These are phyloP conservation scores for Eucalyptus cloeziana DNA, from an alignment of 345 rosid genomes.

Conservation along the genomic window DNA sequence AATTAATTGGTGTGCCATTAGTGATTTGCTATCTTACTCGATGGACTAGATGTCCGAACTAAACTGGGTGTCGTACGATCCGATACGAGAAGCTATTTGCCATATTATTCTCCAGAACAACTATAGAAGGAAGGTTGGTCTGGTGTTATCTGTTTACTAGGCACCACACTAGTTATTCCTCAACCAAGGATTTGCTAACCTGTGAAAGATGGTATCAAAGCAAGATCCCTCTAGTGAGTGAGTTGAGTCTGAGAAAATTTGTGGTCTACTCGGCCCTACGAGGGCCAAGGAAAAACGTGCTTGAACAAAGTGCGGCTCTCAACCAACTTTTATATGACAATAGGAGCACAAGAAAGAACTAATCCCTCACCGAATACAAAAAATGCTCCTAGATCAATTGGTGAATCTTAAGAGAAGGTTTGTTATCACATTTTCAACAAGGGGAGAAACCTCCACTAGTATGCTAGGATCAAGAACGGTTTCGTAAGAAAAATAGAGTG, in stretches of 20 bases:
- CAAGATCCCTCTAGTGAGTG: neutral
- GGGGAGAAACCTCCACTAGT: neutral
- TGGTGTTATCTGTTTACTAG: neutral
- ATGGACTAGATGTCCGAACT: neutral
- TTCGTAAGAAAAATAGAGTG: neutral
- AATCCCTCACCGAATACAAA: neutral
- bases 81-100: fast-evolving
- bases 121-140: neutral
- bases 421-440: neutral
- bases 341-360: neutral
- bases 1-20: neutral
- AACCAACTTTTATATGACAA: neutral
- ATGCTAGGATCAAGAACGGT: neutral
- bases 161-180: neutral
- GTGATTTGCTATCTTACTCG: neutral
- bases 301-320: neutral
- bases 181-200: neutral
- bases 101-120: neutral
- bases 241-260: neutral
- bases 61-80: neutral
- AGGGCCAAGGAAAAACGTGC: neutral
- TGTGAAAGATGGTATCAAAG: neutral
- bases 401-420: neutral
- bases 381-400: too few species aligned
- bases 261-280: neutral